phyloP scores from a whole-genome alignment of 2,329 filamentous ascomycete species.

The Talaromyces piceae region DNA sequence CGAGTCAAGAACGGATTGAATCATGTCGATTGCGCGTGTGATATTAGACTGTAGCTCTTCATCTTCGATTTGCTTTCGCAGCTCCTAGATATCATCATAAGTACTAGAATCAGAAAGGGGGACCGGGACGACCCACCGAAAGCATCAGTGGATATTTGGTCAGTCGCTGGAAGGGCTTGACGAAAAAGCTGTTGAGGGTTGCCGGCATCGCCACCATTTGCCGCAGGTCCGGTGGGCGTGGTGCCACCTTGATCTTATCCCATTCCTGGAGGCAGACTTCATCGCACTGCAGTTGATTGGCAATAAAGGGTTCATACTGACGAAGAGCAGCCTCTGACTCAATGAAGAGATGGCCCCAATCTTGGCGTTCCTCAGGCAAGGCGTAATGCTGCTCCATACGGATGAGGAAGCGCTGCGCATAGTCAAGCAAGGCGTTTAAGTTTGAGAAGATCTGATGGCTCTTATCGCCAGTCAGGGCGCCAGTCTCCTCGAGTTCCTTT shows the following conservation, averaged over 20 bases:
- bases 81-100: slow-evolving; percentile 50
- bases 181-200: slow-evolving; percentile 79
- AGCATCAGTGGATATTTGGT: slow-evolving; percentile 91
- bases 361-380: slow-evolving; percentile 65
- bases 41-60: slow-evolving; percentile 66
- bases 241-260: slow-evolving; percentile 70
- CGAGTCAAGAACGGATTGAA: slow-evolving; percentile 71
- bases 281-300: slow-evolving; percentile 88
- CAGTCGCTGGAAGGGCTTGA: slow-evolving; percentile 93
- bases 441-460: slow-evolving; percentile 96
- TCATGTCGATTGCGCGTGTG: slow-evolving; percentile 66
- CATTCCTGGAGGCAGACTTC: slow-evolving; percentile 77
- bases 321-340: slow-evolving; percentile 79
- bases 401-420: slow-evolving; percentile 90
- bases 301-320: slow-evolving; percentile 95
- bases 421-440: slow-evolving; percentile 88
- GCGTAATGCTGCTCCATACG: slow-evolving; percentile 93
- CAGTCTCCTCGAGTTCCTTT: slow-evolving; percentile 79
- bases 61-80: slow-evolving; percentile 75
- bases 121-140: slow-evolving; percentile 52
- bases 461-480: slow-evolving; percentile 78
- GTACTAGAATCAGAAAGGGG: background rate
- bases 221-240: slow-evolving; percentile 55
- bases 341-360: slow-evolving; percentile 91
- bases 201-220: slow-evolving; percentile 81